Evolutionary conservation across 768 basidiomycete species (phyloP).

Genomic region (Tephrocybe rancida): DNA sequence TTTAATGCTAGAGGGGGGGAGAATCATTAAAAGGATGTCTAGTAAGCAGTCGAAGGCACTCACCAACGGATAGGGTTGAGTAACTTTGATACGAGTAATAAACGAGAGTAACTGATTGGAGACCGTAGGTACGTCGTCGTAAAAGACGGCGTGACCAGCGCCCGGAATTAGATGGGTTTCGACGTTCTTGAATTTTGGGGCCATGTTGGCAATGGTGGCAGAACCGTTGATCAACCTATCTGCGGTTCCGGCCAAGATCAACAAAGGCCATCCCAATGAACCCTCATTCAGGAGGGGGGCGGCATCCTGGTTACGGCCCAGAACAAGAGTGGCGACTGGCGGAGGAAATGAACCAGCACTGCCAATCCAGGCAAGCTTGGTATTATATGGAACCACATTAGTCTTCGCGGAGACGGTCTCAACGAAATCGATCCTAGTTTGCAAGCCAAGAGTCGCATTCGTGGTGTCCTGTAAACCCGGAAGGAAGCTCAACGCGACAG

Average conservation of each 20-base stretch:
- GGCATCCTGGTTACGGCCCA: constrained; percentile 27
- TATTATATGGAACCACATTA: constrained; percentile 23
- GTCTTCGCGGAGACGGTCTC: constrained; percentile 28
- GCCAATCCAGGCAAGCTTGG: constrained; percentile 26
- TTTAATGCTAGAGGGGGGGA: no score
- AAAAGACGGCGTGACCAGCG: constrained; percentile 26
- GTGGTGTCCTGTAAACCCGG: constrained; percentile 24
- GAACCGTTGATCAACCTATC: constrained; percentile 29
- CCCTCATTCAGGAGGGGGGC: constrained; percentile 27
- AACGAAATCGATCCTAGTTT: constrained; percentile 24
- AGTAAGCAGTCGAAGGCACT: no score
- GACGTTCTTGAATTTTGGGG: constrained; percentile 33
- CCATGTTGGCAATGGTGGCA: constrained; percentile 26
- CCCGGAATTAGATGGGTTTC: constrained; percentile 29
- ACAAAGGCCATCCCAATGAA: constrained; percentile 26
- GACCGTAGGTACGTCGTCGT: background rate
- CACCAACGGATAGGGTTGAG: background rate
- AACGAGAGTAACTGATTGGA: background rate
- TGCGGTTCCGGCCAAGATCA: constrained; percentile 24
- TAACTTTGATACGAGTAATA: background rate
- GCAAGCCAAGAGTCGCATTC: constrained; percentile 20
- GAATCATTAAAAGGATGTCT: no score
- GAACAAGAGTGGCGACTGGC: constrained; percentile 19
- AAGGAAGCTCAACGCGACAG: constrained; percentile 17
- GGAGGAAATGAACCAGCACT: constrained; percentile 21